A percentile compares a stretch with the other conserved stretches of the same genome.
These are phyloP conservation scores for rapeseed (Brassica napus) DNA, from an alignment of 345 rosid species.

Conservation along the genomic window Da-Ae NC_063451.1:47062501-47063000, in stretches of 20 bases:
- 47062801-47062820: constrained; percentile 84
- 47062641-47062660: constrained; percentile 4
- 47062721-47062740: constrained; percentile 24
- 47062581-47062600: background rate
- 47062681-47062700: background rate
- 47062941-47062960: background rate
- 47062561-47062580: constrained; percentile 12
- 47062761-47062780: background rate
- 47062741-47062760: constrained; percentile 1
- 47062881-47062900: background rate
- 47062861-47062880: background rate
- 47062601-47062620: constrained; percentile 14
- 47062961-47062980: background rate
- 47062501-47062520: constrained; percentile 37
- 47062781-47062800: constrained; percentile 78
- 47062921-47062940: background rate
- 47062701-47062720: background rate
- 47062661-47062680: background rate
- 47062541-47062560: constrained; percentile 16
- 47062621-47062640: background rate
- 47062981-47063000: constrained; percentile 5
- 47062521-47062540: constrained; percentile 44
- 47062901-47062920: background rate
- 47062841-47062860: constrained; percentile 40
- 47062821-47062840: constrained; percentile 57